These are phyloP conservation scores for Orobanche coerulescens DNA, from an alignment of 257 asterid genomes.

Conservation along the genomic window DNA sequence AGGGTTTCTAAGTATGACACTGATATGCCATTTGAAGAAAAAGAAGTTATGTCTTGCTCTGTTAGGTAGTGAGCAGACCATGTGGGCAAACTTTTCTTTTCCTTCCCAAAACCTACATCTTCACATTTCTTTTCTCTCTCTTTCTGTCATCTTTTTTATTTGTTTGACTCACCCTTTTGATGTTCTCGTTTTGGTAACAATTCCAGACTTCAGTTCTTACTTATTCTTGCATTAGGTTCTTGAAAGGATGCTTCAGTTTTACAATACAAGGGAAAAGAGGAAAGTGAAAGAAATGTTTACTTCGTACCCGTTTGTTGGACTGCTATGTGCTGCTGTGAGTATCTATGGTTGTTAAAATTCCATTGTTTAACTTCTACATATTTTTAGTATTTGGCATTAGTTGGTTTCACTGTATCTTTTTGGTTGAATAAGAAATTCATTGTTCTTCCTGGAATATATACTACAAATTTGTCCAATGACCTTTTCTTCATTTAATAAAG, in stretches of 20 bases:
- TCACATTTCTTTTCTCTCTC: background rate
- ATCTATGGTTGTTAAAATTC: background rate
- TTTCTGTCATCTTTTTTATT: background rate
- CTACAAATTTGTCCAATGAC: background rate
- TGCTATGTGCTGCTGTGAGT: constrained; percentile 89
- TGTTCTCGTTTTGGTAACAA: background rate
- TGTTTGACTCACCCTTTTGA: background rate
- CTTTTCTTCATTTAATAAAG: background rate
- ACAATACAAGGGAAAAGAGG: constrained; percentile 37
- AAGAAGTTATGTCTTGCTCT: background rate
- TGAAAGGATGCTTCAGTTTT: constrained; percentile 60
- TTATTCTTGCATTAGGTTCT: constrained; percentile 50
- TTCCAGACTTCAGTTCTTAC: constrained; percentile 14
- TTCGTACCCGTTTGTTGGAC: constrained; percentile 60
- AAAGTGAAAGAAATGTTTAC: constrained; percentile 43
- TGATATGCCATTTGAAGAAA: background rate
- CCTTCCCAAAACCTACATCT: background rate
- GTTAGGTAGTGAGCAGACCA: constrained; percentile 1
- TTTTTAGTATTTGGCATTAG: background rate
- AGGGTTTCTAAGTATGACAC: background rate
- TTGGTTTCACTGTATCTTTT: background rate
- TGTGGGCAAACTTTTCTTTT: background rate
- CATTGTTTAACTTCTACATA: constrained; percentile 5
- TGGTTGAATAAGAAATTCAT: background rate
- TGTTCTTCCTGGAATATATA: background rate